Percentiles rank a stretch among this genome's conserved stretches.
Conservation (phyloP, 2,329 filamentous ascomycete genomes). For the Cladosporium colombiae region DNA sequence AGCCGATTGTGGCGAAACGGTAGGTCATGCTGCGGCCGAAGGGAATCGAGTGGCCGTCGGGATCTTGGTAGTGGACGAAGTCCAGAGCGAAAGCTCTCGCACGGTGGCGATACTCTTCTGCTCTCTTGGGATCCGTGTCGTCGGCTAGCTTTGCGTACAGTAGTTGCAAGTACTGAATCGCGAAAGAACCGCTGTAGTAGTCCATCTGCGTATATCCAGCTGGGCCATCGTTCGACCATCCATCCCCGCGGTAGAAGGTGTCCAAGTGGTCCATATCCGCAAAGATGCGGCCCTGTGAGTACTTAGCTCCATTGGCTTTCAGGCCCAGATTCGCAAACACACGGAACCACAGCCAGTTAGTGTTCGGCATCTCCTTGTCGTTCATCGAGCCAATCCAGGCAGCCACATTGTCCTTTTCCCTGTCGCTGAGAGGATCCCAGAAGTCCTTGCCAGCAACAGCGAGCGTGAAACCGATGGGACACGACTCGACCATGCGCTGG, state of each 20-base stretch:
- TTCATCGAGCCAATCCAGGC: conserved; percentile 77
- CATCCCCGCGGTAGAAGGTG: conserved; percentile 77
- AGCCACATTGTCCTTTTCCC: conserved; percentile 66
- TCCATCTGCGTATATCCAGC: conserved; percentile 81
- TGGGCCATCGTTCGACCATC: conserved; percentile 78
- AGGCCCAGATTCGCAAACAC: conserved; percentile 80
- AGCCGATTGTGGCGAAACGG: conserved; percentile 82
- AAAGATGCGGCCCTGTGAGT: conserved; percentile 68
- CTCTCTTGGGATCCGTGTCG: conserved; percentile 63
- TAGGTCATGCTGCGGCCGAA: conserved; percentile 79
- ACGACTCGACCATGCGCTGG: conserved; percentile 84
- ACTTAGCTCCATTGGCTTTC: conserved; percentile 71
- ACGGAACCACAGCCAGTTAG: conserved; percentile 79
- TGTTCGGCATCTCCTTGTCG: conserved; percentile 68
- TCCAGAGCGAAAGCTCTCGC: conserved; percentile 68
- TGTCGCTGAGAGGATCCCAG: conserved; percentile 65
- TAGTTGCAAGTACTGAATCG: conserved; percentile 77
- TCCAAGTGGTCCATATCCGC: conserved; percentile 76
- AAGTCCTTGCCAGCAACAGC: conserved; percentile 65
- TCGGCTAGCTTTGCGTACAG: conserved; percentile 72
- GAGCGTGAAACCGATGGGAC: conserved; percentile 72
- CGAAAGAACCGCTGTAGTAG: conserved; percentile 81
- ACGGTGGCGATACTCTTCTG: conserved; percentile 68
- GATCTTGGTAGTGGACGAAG: conserved; percentile 74
- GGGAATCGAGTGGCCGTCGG: conserved; percentile 69